Conservation (phyloP, 2,329 filamentous ascomycete genomes). For the Alternaria brassicae region DNA sequence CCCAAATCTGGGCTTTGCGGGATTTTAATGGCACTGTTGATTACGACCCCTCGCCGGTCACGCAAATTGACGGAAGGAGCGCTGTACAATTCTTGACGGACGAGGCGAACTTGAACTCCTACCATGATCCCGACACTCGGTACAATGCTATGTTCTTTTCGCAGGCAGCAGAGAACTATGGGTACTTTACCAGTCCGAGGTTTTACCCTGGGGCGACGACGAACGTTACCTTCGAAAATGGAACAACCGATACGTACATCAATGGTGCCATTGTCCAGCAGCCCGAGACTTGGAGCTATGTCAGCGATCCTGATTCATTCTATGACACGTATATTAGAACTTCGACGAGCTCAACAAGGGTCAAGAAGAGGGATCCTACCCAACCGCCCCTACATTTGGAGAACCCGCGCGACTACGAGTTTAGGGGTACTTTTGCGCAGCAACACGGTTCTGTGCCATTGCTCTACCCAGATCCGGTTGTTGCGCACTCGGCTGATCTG, state of each 20-base stretch:
- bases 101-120: conserved; percentile 37
- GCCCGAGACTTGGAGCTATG: conserved; percentile 34
- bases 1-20: conserved; percentile 41
- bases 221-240: conserved; percentile 48
- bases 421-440: conserved; percentile 27
- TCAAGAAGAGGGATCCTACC: conserved; percentile 37
- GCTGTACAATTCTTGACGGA: conserved; percentile 45
- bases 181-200: conserved; percentile 40
- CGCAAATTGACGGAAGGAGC: conserved; percentile 48
- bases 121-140: conserved; percentile 52
- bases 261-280: conserved; percentile 43
- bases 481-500: conserved; percentile 40
- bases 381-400: conserved; percentile 36
- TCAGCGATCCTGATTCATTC: conserved; percentile 49
- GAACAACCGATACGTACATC: conserved; percentile 37
- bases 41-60: conserved; percentile 46
- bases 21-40: conserved; percentile 41
- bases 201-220: conserved; percentile 43
- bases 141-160: conserved; percentile 52
- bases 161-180: conserved; percentile 40
- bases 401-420: conserved; percentile 39
- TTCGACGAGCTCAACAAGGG: conserved; percentile 16
- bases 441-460: conserved; percentile 33
- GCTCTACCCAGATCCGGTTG: conserved; percentile 48
- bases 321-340: conserved; percentile 48